Percentiles rank a stretch among this genome's conserved stretches.
phyloP scores from a whole-genome alignment of 345 rosid genomes.

The Adansonia digitata region DNA sequence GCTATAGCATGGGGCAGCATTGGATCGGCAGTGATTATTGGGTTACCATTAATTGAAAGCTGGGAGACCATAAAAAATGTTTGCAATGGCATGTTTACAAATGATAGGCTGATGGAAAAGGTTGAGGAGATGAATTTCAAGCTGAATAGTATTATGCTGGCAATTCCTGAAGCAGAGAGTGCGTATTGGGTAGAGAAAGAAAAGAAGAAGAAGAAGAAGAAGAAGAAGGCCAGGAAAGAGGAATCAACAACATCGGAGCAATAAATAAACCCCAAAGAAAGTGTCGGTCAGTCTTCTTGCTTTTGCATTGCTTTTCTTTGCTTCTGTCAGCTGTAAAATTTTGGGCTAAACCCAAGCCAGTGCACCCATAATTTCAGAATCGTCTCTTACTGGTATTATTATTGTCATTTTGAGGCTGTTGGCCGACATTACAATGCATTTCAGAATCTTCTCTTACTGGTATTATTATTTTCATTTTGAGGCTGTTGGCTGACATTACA shows the following conservation, averaged over 20 bases:
- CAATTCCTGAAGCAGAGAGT: constrained; percentile 68
- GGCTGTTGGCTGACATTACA: too few species aligned
- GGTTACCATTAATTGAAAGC: constrained; percentile 66
- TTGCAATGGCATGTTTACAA: constrained; percentile 32
- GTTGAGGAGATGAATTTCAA: constrained; percentile 43
- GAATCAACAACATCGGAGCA: constrained; percentile 28
- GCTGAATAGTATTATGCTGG: constrained; percentile 42
- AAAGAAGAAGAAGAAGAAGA: too few species aligned
- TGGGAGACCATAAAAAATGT: constrained; percentile 66
- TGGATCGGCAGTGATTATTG: constrained; percentile 64
- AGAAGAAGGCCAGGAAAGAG: constrained; percentile 36
- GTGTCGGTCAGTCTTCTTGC: too few species aligned
- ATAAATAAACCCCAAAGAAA: constrained; percentile 2
- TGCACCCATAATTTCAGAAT: too few species aligned
- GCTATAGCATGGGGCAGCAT: constrained; percentile 86
- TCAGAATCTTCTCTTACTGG: too few species aligned
- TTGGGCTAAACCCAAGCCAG: too few species aligned
- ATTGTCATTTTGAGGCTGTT: too few species aligned
- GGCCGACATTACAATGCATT: too few species aligned
- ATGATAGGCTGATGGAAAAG: neutral
- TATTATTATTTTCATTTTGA: too few species aligned
- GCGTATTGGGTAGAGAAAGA: constrained; percentile 51
- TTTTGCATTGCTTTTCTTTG: too few species aligned
- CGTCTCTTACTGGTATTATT: too few species aligned
- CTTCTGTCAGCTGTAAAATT: too few species aligned